Evolutionary conservation across 2,329 filamentous ascomycete species (phyloP).

Genomic region (Madurella mycetomatis): DNA sequence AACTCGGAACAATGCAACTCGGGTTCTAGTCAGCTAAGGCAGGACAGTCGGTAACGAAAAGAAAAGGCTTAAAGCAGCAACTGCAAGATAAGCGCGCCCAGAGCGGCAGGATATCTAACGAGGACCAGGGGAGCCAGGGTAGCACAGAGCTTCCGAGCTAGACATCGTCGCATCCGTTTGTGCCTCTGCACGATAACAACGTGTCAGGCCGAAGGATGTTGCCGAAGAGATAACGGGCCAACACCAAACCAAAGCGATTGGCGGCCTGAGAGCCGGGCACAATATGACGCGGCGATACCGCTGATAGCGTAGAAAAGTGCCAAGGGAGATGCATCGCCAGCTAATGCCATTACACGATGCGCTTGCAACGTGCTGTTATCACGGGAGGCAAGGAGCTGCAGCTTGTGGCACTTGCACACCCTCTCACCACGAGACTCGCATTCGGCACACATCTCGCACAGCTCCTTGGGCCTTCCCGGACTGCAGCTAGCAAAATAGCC

Average conservation of each 20-base stretch:
- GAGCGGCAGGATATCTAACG: background rate
- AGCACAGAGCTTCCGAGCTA: background rate
- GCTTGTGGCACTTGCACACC: background rate
- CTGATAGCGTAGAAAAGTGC: background rate
- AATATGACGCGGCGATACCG: constrained; percentile 9
- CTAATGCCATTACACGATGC: constrained; percentile 15
- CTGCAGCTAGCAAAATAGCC: too few relatives aligned
- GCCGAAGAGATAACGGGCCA: constrained; percentile 23
- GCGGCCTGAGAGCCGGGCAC: constrained; percentile 13
- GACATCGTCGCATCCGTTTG: background rate
- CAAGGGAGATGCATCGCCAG: background rate
- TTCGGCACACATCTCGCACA: too few relatives aligned
- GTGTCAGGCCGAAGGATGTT: constrained; percentile 10
- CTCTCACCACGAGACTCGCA: too few relatives aligned
- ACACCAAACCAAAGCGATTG: constrained; percentile 14
- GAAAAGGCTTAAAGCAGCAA: constrained; percentile 2
- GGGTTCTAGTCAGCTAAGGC: constrained; percentile 11
- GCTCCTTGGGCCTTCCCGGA: too few relatives aligned
- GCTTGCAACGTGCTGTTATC: constrained; percentile 13
- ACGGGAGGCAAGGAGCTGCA: constrained; percentile 10
- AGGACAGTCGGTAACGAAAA: constrained; percentile 18
- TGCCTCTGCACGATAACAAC: background rate
- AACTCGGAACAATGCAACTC: background rate
- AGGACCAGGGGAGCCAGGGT: background rate
- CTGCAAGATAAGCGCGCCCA: constrained; percentile 22